Base-by-base conservation (phyloP, 345 rosid species). In the Punica granatum region DNA sequence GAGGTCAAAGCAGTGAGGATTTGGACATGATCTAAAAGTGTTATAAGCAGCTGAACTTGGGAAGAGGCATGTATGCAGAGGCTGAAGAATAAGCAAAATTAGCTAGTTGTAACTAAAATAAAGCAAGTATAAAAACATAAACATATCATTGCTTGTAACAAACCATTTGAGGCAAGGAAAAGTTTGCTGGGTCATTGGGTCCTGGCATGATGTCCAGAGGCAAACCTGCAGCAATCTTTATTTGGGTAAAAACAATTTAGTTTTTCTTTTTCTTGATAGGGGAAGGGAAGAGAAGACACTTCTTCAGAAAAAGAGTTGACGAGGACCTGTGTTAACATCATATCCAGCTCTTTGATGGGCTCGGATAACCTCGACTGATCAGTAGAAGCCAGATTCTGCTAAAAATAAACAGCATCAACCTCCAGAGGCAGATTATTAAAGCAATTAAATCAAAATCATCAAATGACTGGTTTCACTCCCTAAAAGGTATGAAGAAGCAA, bases 141-240 rank as follows among this genome's bases (percentile, higher is more conserved):
- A 61, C 21, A 67, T 23, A 51, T 44, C 67, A 64, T 4, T 63
- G 13, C 7, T 46, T 25, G 61, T 9, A 63, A 56, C 69, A 66
- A 73, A 95, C 99, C 98, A 89, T 97, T 75, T 95, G 98, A 72
- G 99, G 99, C 67, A 95, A 82, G 37, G 94, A 68, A 63, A 85
- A 92, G 76, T 95, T 95, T 68, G 99, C 98, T 39, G 99, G 97
- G 80, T 95, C 99, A 72, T 81, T 72, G 49, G 81, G 70, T 75
- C 99, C 99, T 11, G 99, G 94, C 97, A 95, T 88, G 77, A 95
- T 88, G 84, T 90, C 99, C 79, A 92, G 69, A 63, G 94, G 84
- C 73, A 92, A 73, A 63, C 96, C 88, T 74, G 98, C 93, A 74
- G 96, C 96, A 74, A 94, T 82, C 99, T 94, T 75, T 70, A 77